phyloP scores from a whole-genome alignment of 257 asterid genomes.

The Ilex asprella region DNA sequence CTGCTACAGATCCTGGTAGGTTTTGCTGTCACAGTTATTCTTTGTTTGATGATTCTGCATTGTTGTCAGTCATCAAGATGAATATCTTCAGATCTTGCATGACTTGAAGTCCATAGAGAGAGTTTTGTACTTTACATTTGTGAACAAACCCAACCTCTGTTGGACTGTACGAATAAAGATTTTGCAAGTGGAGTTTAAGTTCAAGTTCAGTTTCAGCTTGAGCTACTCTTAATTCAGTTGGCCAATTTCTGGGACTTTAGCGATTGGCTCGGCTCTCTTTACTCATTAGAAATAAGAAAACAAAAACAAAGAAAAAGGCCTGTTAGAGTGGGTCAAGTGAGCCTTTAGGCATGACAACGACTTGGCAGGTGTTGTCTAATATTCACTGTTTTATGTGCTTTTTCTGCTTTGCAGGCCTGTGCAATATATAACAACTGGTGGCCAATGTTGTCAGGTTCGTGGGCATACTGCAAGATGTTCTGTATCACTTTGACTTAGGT shows the following conservation, averaged over 20 bases:
- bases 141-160: background rate
- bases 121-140: background rate
- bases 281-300: too few species aligned
- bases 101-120: background rate
- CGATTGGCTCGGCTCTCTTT: too few species aligned
- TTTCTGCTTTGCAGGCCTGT: constrained; percentile 62
- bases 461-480: background rate
- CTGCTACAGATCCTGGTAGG: constrained; percentile 89
- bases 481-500: background rate
- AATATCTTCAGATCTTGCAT: background rate
- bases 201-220: too few species aligned
- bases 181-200: too few species aligned
- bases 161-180: too few species aligned
- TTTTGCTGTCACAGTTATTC: constrained; percentile 1
- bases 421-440: constrained; percentile 94
- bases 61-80: background rate
- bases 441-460: constrained; percentile 94
- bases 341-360: too few species aligned
- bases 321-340: too few species aligned
- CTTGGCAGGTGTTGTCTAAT: too few species aligned
- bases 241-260: too few species aligned
- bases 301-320: too few species aligned
- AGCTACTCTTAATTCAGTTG: too few species aligned
- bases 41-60: background rate
- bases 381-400: too few species aligned